Percentiles rank a stretch among this genome's conserved stretches.
These are phyloP conservation scores for Hypomontagnella monticulosa DNA, from an alignment of 495 filamentous ascomycete genomes.

Conservation along the genomic window DNA sequence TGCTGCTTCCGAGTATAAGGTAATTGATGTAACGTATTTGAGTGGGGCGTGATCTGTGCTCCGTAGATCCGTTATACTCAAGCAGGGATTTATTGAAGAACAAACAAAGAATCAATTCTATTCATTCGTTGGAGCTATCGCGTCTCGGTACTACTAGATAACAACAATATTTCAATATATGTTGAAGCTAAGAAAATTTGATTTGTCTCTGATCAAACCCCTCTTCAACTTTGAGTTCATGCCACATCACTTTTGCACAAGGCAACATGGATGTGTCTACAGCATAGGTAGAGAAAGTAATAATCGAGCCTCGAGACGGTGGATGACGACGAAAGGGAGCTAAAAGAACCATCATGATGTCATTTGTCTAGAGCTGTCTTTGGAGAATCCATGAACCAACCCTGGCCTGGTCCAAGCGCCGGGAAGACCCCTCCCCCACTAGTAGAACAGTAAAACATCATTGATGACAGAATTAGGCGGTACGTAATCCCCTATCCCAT, in stretches of 20 bases:
- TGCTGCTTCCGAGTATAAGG: conserved; percentile 1
- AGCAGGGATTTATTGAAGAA: conserved; percentile 24
- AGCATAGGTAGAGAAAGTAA: background rate
- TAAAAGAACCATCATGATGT: conserved; percentile 36
- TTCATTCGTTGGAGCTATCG: conserved; percentile 9
- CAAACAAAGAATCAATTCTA: background rate
- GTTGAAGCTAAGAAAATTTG: conserved; percentile 2
- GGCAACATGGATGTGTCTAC: conserved; percentile 15
- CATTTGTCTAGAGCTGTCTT: conserved; percentile 26
- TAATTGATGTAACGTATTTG: conserved; percentile 8
- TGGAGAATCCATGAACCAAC: background rate
- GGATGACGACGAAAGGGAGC: conserved; percentile 29
- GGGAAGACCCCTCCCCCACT: background rate
- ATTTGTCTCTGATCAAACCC: conserved; percentile 5
- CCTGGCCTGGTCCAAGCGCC: conserved; percentile 17
- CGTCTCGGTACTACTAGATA: background rate
- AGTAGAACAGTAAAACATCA: too few species aligned
- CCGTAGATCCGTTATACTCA: conserved; percentile 13
- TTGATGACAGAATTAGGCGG: conserved; percentile 1
- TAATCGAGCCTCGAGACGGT: conserved; percentile 1
- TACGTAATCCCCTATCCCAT: too few species aligned
- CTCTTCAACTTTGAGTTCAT: conserved; percentile 2
- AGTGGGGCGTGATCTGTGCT: conserved; percentile 24
- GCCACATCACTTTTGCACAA: conserved; percentile 36
- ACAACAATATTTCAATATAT: background rate